Base-by-base conservation (phyloP, 2,329 filamentous ascomycete species). In the Orbilia javanica region DNA sequence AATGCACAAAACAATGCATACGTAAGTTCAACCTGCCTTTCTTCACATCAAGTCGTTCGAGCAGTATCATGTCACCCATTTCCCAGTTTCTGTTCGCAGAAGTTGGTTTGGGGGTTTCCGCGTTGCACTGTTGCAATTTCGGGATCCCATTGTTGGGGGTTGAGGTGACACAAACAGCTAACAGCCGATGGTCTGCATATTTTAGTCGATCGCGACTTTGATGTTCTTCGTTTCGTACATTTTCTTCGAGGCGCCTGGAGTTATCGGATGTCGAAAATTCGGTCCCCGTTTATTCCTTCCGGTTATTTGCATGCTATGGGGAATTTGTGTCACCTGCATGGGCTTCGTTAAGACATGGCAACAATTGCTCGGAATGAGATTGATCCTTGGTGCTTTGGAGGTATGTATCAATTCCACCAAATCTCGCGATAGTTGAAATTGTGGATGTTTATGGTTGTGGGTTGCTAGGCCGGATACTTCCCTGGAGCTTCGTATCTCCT, bases 401-500 rank as follows among this genome's bases (percentile, higher is more conserved):
- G 65, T 69, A 25, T 25, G 52, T 48, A 27, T 10, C 4, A 88
- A 36, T 18, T 64, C 34, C 22, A 4, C 36, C 18, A 27, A 83
- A 62, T 86, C 82, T 11, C 20, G 13, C 5, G 42, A 22, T 4
- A 46, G 7, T 20, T 20, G 8, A 46, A 22, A 6, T 20, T 46
- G 4, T 6, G 15, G 4, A 20, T 15, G 42, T n/a, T 44, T 1
- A 20, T 44, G 1, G n/a, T 44, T 18, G 7, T 20, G 42, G 4
- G 15, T 22, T 42, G 5, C 10, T 29, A 65, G 46, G 82, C 89
- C 15, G 89, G 91, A 0, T 92, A 91, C 84, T 93, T 93, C 83
- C 90, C 91, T 0, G 88, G 88, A 65, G 90, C 88, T 63, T 90
- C 92, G 0, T 93, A 92, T 81, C 85, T 93, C 4, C 86, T 93